phyloP scores from a whole-genome alignment of 148 eudicot species.

The Vaccinium corymbosum region DNA sequence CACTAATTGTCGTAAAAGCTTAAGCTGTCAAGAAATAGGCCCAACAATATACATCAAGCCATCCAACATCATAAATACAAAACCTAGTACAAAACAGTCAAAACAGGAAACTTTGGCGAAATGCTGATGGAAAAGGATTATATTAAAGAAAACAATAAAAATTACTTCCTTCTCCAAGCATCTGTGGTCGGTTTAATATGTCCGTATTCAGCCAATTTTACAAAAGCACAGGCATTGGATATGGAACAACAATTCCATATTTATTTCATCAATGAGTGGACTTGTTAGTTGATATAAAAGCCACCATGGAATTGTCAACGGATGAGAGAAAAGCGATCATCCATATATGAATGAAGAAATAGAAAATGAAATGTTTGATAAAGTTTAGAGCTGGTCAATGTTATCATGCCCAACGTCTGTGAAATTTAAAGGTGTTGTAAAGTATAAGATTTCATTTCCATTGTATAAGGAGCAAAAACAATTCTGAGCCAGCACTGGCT shows the following conservation, averaged over 20 bases:
- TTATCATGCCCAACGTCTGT: background rate
- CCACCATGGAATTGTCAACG: background rate
- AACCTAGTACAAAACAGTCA: background rate
- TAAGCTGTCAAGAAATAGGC: too few relatives aligned
- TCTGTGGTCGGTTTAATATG: background rate
- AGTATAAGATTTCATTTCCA: background rate
- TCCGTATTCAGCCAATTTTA: background rate
- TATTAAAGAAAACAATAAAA: background rate
- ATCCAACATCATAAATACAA: background rate
- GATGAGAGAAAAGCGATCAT: background rate
- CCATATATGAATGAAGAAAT: background rate
- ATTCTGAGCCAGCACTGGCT: background rate
- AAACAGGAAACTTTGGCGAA: background rate
- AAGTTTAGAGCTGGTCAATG: background rate
- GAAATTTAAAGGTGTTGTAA: background rate
- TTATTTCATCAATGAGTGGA: background rate
- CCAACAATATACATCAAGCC: too few relatives aligned
- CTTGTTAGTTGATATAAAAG: background rate
- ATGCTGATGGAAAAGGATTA: background rate
- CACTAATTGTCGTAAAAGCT: too few relatives aligned
- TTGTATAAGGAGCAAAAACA: background rate
- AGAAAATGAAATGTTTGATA: background rate
- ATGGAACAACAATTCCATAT: background rate
- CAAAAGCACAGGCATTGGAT: background rate
- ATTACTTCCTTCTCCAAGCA: conserved; percentile 7